Evolutionary conservation across 1,284 basidiomycete species (phyloP), one percentile per base, ranked within the genome.

Genomic region (Albatrellus sp.): DNA sequence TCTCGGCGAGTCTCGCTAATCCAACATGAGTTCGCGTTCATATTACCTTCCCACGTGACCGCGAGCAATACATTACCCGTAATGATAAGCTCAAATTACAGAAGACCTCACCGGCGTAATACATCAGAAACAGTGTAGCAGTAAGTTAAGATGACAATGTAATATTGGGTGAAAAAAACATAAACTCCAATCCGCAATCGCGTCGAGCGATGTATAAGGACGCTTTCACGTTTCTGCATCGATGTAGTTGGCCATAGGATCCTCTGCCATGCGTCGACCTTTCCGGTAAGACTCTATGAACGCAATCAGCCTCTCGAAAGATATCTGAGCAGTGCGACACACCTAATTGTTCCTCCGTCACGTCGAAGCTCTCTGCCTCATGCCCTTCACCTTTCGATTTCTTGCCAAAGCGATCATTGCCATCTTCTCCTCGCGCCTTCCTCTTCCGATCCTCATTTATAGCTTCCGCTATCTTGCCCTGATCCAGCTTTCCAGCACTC

Each of bases 291-390:
- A 80, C 77, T 93, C 87, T 88, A 67, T 46, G 58, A 52, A 43
- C 46, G 44, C 51, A 56, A 46, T 51, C 50, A 52, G 30, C 14
- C 48, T 44, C 12, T 20, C 5, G 33, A 40, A 44, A 13, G 47
- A 40, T 43, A 37, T 24, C 20, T 42, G 46, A 24, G 24, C 24
- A 45, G 31, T 60, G 31, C 28, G 43, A 67, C 86, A 50, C 58
- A 88, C 87, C 91, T 48, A 97, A 75, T 58, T 97, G 82, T 60
- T 93, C 92, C 63, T 97, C 90, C 1, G 89, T 85, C 20, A 97
- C 87, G 40, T 92, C 89, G 55, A 57, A 52, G 73, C 74, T 53
- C 65, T 73, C 45, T 68, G 55, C 48, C 42, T 52, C 67, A 47
- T 63, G 68, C 53, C 60, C 55, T 73, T 80, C 55, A 63, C 68